These are phyloP conservation scores for Phalaenopsis equestris DNA, from an alignment of 106 monocot genomes.

Conservation along the genomic window DNA sequence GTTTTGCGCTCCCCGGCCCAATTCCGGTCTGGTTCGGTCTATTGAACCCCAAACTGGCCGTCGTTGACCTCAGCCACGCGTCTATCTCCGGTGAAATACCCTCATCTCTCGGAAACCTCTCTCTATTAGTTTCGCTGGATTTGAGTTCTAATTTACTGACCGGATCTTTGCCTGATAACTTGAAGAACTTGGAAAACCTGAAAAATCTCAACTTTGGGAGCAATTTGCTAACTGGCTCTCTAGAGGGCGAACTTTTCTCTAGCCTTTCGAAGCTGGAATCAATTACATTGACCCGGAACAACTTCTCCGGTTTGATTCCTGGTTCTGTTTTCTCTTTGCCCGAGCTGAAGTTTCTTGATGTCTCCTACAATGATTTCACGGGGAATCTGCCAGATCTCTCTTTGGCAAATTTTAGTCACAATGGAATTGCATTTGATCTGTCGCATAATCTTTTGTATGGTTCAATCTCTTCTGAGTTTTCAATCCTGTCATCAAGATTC, in stretches of 20 bases:
- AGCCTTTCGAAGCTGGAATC: slow-evolving; percentile 2
- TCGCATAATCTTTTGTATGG: slow-evolving; percentile 62
- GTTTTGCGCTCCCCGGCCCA: slow-evolving; percentile 62
- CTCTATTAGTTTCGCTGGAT: slow-evolving; percentile 15
- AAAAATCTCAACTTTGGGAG: slow-evolving; percentile 1
- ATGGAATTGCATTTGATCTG: slow-evolving; percentile 27
- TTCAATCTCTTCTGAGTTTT: slow-evolving; percentile 16
- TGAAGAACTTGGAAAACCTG: neutral
- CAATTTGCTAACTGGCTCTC: neutral
- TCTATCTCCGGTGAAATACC: slow-evolving; percentile 41
- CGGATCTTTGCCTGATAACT: slow-evolving; percentile 17
- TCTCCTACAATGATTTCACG: slow-evolving; percentile 31
- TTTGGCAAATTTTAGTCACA: slow-evolving; percentile 8
- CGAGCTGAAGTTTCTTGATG: slow-evolving; percentile 16
- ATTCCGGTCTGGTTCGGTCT: slow-evolving; percentile 57
- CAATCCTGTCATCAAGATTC: slow-evolving; percentile 17
- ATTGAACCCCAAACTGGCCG: slow-evolving; percentile 12
- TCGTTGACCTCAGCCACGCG: slow-evolving; percentile 41
- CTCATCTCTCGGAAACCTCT: slow-evolving; percentile 28
- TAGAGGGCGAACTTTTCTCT: slow-evolving; percentile 1
- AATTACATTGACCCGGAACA: slow-evolving; percentile 13
- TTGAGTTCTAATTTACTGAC: slow-evolving; percentile 18
- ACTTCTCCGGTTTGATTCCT: slow-evolving; percentile 21
- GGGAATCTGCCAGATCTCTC: slow-evolving; percentile 24
- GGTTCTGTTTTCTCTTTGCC: slow-evolving; percentile 19